Evolutionary conservation across 768 basidiomycete species (phyloP).

Genomic region (Lentinula edodes): DNA sequence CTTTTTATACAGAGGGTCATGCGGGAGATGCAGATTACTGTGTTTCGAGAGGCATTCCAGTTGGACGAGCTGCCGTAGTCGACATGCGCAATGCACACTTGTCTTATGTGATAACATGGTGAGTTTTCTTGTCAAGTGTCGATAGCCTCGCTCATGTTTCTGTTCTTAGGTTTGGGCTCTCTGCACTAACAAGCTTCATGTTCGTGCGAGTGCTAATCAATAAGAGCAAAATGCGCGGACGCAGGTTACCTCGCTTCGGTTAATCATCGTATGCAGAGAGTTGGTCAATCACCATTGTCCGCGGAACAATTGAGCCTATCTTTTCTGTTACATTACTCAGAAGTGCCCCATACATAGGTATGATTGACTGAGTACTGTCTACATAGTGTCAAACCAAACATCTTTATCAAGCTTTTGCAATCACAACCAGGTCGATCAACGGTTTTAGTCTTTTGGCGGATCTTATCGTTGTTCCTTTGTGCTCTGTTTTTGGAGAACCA

Average conservation of each 20-base stretch:
- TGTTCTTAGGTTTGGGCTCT: conserved; percentile 75
- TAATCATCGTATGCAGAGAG: conserved; percentile 8
- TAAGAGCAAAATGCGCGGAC: conserved; percentile 42
- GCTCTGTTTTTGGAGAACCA: background rate
- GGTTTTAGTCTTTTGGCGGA: background rate
- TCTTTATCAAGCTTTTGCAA: background rate
- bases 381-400: background rate
- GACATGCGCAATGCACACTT: conserved; percentile 92
- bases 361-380: background rate
- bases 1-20: conserved; percentile 62
- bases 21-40: conserved; percentile 62
- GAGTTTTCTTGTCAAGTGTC: conserved; percentile 12
- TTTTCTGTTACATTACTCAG: background rate
- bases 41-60: conserved; percentile 68
- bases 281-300: background rate
- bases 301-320: background rate
- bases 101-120: conserved; percentile 96
- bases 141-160: background rate
- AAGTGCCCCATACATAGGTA: background rate
- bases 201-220: conserved; percentile 62
- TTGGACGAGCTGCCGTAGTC: conserved; percentile 78
- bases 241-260: conserved; percentile 52
- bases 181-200: conserved; percentile 81
- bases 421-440: background rate
- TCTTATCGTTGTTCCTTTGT: background rate